Percentiles rank a stretch among this genome's conserved stretches.
Conservation (phyloP, 176 grass and related monocot species). For the Aegilops bicornis region DNA sequence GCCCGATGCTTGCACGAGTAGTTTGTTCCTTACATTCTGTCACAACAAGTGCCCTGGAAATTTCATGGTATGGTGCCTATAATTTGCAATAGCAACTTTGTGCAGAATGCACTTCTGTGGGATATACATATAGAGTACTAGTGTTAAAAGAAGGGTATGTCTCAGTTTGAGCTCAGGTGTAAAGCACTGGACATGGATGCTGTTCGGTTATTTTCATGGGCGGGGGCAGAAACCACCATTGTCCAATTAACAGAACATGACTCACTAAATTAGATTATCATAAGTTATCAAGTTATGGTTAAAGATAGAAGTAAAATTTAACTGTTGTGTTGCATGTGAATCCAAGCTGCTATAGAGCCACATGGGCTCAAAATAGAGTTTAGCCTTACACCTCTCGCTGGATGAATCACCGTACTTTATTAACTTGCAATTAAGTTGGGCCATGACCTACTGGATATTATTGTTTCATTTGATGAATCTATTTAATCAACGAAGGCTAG, state of each 20-base stretch:
- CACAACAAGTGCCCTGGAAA: not conserved
- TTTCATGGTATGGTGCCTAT: conserved; percentile 6
- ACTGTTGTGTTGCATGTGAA: not conserved
- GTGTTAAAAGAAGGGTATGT: not conserved
- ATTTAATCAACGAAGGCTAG: not conserved
- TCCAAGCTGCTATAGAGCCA: not conserved
- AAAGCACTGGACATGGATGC: not conserved
- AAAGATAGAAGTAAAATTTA: conserved; percentile 1
- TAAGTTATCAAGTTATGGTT: not conserved
- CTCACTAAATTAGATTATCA: not conserved
- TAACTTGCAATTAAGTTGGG: conserved; percentile 10
- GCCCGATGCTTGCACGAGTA: not conserved
- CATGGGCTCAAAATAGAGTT: conserved; percentile 7
- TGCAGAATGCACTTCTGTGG: not conserved
- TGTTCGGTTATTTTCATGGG: not conserved
- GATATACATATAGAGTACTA: not conserved
- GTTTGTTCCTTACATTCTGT: conserved; percentile 11
- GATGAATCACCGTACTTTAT: not conserved
- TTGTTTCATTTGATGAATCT: not conserved
- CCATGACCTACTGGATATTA: not conserved
- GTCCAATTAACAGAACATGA: not conserved
- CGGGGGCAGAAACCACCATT: not conserved
- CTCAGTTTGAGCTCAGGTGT: not conserved
- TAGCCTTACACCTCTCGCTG: not conserved
- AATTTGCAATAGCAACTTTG: conserved; percentile 12